Base-by-base conservation (phyloP, 208 protist genomes). In the Crithidia sp. region DNA sequence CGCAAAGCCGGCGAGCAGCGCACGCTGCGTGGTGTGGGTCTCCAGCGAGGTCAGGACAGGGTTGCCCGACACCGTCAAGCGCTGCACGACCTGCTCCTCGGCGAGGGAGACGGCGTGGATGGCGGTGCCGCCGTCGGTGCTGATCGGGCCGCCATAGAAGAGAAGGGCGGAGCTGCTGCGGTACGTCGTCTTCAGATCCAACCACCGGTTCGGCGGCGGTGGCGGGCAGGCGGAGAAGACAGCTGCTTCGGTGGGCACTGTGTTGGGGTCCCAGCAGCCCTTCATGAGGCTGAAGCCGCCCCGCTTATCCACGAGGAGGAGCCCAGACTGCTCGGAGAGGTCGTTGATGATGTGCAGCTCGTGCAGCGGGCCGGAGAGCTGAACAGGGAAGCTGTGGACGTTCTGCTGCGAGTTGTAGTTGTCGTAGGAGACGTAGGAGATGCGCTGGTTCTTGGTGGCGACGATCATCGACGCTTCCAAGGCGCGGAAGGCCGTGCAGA, bases 1-100 rank as follows among this genome's bases (percentile, higher is more conserved):
- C n/a, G 79, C 74, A 45, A 88, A 95, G 55, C 92, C 90, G 7
- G 90, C 90, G 62, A 95, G 75, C 43, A 96, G 77, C 3, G 81
- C 85, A 52, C 89, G 90, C 59, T 84, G 81, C 12, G 87, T 91
- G 58, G 90, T 90, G 82, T 93, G 84, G 19, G 83, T 78, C 14
- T 78, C 77, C 7, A 96, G 80, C 13, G 78, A 84, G 14, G 89
- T 96, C 55, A 96, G 70, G 16, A 62, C 62, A 9, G 92, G 81
- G 72, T 86, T 86, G 66, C 90, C 89, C 17, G 88, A 85, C 39
- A 96, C 87, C 64, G 72, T 77, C 17, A 96, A 63, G 37, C 81
- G 76, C 75, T 95, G 92, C 49, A 84, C 83, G 2, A 96, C 90
- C 68, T 96, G 90, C 75, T 96, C 92, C 79, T 92, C 88, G 7